These are phyloP conservation scores for Exophiala oligosperma DNA, from an alignment of 2,329 filamentous ascomycete genomes.

Conservation along the genomic window DNA sequence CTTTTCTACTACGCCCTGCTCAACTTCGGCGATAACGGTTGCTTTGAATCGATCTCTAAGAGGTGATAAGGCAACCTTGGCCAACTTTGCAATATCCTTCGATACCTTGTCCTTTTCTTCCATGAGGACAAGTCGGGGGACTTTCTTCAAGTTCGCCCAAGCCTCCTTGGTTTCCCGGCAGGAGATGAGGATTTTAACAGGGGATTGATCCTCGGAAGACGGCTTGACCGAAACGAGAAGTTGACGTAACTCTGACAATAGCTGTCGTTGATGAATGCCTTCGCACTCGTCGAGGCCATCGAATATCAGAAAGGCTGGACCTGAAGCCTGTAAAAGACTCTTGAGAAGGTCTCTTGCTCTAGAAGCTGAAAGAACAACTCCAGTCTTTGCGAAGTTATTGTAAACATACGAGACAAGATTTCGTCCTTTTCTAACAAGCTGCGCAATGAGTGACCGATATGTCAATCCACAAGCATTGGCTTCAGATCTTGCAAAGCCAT, in stretches of 20 bases:
- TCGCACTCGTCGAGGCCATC: constrained; percentile 35
- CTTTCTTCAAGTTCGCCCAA: not conserved
- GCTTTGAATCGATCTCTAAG: not conserved
- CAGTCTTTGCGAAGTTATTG: constrained; percentile 27
- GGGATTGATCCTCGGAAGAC: not conserved
- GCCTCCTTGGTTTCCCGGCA: not conserved
- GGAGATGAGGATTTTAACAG: not conserved
- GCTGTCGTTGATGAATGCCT: constrained; percentile 12
- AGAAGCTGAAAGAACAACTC: constrained; percentile 9
- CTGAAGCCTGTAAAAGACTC: not conserved
- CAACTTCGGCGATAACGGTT: not conserved
- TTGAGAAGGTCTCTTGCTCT: constrained; percentile 26
- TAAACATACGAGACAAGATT: constrained; percentile 31
- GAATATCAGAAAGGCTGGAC: constrained; percentile 29
- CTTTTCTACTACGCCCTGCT: not conserved
- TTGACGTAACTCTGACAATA: constrained; percentile 24
- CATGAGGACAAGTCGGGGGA: not conserved
- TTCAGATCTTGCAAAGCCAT: constrained; percentile 5
- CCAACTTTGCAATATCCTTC: not conserved
- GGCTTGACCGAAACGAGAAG: not conserved
- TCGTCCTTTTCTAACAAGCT: constrained; percentile 28
- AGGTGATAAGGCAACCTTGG: not conserved
- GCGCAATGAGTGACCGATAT: constrained; percentile 19
- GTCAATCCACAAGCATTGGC: constrained; percentile 14
- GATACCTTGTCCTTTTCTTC: not conserved